These are phyloP conservation scores for Blumeria graminis DNA, from an alignment of 2,329 filamentous ascomycete genomes.

Conservation along the genomic window DNA sequence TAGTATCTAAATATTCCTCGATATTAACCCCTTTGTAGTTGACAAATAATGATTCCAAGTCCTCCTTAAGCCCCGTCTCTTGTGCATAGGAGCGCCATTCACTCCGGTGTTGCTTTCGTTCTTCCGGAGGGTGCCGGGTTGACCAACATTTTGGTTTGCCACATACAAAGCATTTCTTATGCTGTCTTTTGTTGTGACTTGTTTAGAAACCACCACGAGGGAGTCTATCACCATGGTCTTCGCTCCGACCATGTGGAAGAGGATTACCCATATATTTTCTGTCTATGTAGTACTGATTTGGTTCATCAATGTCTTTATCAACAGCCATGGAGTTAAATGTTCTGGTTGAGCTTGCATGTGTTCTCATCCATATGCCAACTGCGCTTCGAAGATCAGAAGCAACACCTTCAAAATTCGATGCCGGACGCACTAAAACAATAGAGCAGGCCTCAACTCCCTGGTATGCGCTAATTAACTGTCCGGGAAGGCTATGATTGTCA, in stretches of 20 bases:
- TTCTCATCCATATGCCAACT: neutral
- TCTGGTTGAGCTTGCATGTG: neutral
- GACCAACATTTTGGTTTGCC: neutral
- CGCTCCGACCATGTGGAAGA: neutral
- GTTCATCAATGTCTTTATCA: neutral
- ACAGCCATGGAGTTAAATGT: neutral
- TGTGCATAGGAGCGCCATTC: neutral
- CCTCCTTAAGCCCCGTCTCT: neutral
- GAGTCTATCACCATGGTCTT: neutral
- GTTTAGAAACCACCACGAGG: neutral
- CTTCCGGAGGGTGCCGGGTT: neutral
- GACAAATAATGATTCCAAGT: neutral
- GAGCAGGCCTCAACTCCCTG: neutral
- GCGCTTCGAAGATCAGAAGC: neutral
- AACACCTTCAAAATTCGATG: neutral
- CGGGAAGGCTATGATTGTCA: neutral
- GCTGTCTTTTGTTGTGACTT: neutral
- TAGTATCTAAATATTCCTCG: neutral
- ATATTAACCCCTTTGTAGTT: neutral
- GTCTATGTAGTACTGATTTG: neutral
- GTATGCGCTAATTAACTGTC: neutral
- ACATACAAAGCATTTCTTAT: neutral
- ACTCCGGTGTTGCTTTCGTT: neutral
- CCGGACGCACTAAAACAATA: neutral
- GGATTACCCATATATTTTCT: neutral